Conservation (phyloP, 1,139 yeast species). For the Magnusiomyces suaveolens region DNA sequence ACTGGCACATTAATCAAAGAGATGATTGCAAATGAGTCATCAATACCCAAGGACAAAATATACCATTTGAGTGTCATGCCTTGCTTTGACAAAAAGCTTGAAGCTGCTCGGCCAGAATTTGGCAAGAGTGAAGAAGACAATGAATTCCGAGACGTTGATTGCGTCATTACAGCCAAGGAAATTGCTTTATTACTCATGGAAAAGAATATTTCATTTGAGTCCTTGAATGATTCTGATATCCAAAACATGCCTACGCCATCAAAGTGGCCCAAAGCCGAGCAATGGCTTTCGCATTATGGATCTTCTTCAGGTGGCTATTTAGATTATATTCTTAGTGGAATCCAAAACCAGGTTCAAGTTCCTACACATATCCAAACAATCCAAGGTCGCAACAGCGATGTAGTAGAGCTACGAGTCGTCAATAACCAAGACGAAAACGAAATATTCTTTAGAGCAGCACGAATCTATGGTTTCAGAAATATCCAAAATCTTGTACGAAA, state of each 20-base stretch:
- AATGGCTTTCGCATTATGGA: conserved; percentile 71
- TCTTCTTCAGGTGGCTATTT: conserved; percentile 77
- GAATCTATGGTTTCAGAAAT: conserved; percentile 85
- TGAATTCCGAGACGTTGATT: conserved; percentile 60
- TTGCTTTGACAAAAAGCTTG: conserved; percentile 91
- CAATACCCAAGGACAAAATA: conserved; percentile 34
- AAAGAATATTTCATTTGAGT: conserved; percentile 25
- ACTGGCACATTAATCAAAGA: conserved; percentile 70
- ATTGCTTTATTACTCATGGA: conserved; percentile 61
- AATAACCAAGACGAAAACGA: conserved; percentile 29
- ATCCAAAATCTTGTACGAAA: conserved; percentile 87
- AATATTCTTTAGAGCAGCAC: conserved; percentile 56
- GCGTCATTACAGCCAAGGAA: conserved; percentile 89
- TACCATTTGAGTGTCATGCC: conserved; percentile 91
- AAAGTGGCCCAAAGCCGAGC: conserved; percentile 56
- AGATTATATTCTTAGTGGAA: conserved; percentile 28
- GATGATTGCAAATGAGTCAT: conserved; percentile 36
- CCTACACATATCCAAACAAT: conserved; percentile 24
- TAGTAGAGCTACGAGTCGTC: conserved; percentile 55
- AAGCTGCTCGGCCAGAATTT: conserved; percentile 77
- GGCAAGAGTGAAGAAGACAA: conserved; percentile 27
- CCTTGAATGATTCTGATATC: conserved; percentile 8
- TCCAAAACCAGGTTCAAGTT: conserved; percentile 19
- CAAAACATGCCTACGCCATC: conserved; percentile 28
- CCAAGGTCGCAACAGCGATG: conserved; percentile 68